These are phyloP conservation scores for Phaeosphaeria sp. DNA, from an alignment of 2,329 filamentous ascomycete species.

Conservation along the genomic window DNA sequence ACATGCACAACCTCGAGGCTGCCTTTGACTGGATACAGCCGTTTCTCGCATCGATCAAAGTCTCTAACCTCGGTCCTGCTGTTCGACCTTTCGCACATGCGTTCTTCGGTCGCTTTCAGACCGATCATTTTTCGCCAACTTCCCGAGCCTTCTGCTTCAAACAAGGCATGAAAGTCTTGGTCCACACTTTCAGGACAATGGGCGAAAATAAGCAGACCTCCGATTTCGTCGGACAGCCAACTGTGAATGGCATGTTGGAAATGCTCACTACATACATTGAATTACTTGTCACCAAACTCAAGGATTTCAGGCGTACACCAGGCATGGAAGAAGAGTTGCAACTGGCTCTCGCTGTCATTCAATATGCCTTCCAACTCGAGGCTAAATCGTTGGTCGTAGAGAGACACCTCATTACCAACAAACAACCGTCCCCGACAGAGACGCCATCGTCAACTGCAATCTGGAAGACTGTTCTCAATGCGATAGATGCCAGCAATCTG, in stretches of 20 bases:
- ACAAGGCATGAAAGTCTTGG: constrained; percentile 58
- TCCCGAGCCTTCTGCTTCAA: constrained; percentile 68
- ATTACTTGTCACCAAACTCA: constrained; percentile 42
- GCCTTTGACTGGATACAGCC: constrained; percentile 79
- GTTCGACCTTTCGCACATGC: constrained; percentile 80
- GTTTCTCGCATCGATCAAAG: constrained; percentile 78
- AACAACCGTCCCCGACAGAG: constrained; percentile 68
- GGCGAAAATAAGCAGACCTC: constrained; percentile 16
- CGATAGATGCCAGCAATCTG: constrained; percentile 70
- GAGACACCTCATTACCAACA: constrained; percentile 68
- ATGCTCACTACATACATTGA: constrained; percentile 66
- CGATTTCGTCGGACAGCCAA: constrained; percentile 48
- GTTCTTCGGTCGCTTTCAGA: constrained; percentile 71
- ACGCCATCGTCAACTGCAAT: constrained; percentile 74
- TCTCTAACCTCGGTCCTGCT: constrained; percentile 77
- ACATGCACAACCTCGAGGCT: constrained; percentile 63
- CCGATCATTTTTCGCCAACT: constrained; percentile 60
- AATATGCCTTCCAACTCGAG: constrained; percentile 72
- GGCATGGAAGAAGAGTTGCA: constrained; percentile 44
- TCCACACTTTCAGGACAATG: constrained; percentile 42
- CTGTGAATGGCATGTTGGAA: constrained; percentile 65
- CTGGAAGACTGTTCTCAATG: constrained; percentile 77
- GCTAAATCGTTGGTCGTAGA: constrained; percentile 73
- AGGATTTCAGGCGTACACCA: constrained; percentile 32
- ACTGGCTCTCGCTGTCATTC: constrained; percentile 69